Base-by-base conservation (phyloP, 2,329 filamentous ascomycete genomes). In the Boeremia exigua region DNA sequence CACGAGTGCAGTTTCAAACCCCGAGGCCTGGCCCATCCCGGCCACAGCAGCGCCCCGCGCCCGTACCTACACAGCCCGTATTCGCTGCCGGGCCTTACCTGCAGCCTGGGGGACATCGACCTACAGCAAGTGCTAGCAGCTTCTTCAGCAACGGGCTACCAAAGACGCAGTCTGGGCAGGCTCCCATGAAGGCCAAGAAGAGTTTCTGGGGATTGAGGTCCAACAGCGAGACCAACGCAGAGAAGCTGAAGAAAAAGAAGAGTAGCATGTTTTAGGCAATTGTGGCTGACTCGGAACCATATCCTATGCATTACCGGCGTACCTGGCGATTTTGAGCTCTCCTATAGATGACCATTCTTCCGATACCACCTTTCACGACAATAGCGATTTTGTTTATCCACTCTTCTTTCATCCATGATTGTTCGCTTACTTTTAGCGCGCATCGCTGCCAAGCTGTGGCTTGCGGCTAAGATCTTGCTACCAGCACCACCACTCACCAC, bases 211-310 rank as follows among this genome's bases (percentile, higher is more conserved):
- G 73, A 0, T 33, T 76, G 44, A 54, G 74, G 39, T 72, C 67
- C 27, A 62, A 59, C 23, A 74, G 73, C 44, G 71, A 75, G 37
- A 49, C 60, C 1, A 69, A 56, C 39, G 50, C 66, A 11, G 71
- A 62, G 34, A 76, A 73, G 49, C 59, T 79, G 57, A 69, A 67
- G 52, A 80, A 79, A 69, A 80, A 80, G 65, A 69, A 74, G 53
- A 79, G 77, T 58, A 73, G 76, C 42, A 76, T 79, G 72, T 80
- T 78, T 64, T 79, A 57, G 48, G 47, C 36, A 29, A 23, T n/a
- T 8, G 15, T 32, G 30, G n/a, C 30, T 29, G 29, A 12, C n/a
- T 14, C 8, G 11, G 12, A 34, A 6, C 29, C 17, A 17, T 6
- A 40, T 15, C 46, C 29, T 45, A 11, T 30, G 46, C 52, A 55